These are phyloP conservation scores for Cryptococcus floricola DNA, from an alignment of 1,284 basidiomycete species.

Conservation along the genomic window DNA sequence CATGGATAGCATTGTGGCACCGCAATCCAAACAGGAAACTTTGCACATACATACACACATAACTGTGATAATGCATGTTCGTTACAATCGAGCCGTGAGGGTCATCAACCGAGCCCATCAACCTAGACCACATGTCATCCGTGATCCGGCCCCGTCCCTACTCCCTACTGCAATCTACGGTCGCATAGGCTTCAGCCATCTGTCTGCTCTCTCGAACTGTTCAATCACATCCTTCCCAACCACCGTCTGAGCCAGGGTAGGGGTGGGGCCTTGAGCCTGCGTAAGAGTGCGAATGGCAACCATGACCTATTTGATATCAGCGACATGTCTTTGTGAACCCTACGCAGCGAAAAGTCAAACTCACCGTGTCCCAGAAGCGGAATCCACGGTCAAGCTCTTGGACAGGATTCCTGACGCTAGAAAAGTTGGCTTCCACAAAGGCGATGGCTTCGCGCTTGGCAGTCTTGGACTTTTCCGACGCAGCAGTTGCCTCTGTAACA, in stretches of 20 bases:
- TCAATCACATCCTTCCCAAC: slow-evolving; percentile 64
- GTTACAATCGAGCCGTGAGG: too few species aligned
- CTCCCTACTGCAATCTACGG: slow-evolving; percentile 53
- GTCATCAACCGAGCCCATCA: not conserved
- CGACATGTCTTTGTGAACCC: not conserved
- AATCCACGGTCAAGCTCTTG: slow-evolving; percentile 91
- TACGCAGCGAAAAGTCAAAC: slow-evolving; percentile 42
- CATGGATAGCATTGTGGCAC: too few species aligned
- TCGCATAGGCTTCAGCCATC: slow-evolving; percentile 86
- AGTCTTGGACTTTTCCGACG: slow-evolving; percentile 70
- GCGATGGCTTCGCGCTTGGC: slow-evolving; percentile 83
- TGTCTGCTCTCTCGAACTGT: slow-evolving; percentile 91
- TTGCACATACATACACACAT: too few species aligned
- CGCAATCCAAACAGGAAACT: too few species aligned
- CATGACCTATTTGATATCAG: slow-evolving; percentile 60
- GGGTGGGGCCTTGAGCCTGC: slow-evolving; percentile 67
- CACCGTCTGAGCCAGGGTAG: slow-evolving; percentile 53
- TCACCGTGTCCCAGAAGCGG: slow-evolving; percentile 95
- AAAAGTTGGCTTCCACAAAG: slow-evolving; percentile 89
- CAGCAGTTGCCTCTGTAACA: slow-evolving; percentile 56
- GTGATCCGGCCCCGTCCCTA: not conserved
- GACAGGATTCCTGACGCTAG: slow-evolving; percentile 78
- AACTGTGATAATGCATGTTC: too few species aligned
- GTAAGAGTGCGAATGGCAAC: slow-evolving; percentile 82
- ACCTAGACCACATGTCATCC: not conserved